These are phyloP conservation scores for Eurotiales sp. DNA, from an alignment of 2,329 filamentous ascomycete genomes.

Conservation along the genomic window DNA sequence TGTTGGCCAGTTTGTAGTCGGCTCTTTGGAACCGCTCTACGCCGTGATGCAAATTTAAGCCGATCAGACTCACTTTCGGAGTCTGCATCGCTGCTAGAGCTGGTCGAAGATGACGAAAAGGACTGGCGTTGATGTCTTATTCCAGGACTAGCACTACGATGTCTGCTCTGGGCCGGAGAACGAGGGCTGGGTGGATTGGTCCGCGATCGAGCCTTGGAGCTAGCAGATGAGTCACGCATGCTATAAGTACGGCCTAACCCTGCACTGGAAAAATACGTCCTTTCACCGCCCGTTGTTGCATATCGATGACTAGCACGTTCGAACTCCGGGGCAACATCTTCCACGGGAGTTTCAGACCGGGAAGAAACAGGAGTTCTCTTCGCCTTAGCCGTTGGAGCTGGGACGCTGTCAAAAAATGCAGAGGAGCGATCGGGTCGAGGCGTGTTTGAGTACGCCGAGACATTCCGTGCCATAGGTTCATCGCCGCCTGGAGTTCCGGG, in stretches of 20 bases:
- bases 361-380: conserved; percentile 33
- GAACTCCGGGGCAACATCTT: conserved; percentile 37
- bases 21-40: conserved; percentile 41
- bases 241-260: conserved; percentile 52
- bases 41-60: conserved; percentile 23
- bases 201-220: conserved; percentile 29
- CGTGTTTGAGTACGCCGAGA: conserved; percentile 46
- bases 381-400: conserved; percentile 40
- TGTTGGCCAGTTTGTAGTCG: conserved; percentile 30
- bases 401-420: conserved; percentile 35
- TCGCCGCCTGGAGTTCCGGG: conserved; percentile 57
- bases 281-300: conserved; percentile 52
- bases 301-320: conserved; percentile 55
- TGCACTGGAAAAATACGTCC: conserved; percentile 52
- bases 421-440: conserved; percentile 29
- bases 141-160: conserved; percentile 45
- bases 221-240: conserved; percentile 48
- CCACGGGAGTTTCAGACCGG: conserved; percentile 18
- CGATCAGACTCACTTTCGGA: conserved; percentile 13
- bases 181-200: conserved; percentile 35
- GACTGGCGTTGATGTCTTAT: conserved; percentile 30
- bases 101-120: conserved; percentile 32
- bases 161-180: conserved; percentile 28
- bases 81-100: conserved; percentile 38
- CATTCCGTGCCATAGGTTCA: conserved; percentile 53